A percentile compares a stretch with the other conserved stretches of the same genome.
Evolutionary conservation across 2,329 filamentous ascomycete species (phyloP).

Genomic region (Neonectria punicea): DNA sequence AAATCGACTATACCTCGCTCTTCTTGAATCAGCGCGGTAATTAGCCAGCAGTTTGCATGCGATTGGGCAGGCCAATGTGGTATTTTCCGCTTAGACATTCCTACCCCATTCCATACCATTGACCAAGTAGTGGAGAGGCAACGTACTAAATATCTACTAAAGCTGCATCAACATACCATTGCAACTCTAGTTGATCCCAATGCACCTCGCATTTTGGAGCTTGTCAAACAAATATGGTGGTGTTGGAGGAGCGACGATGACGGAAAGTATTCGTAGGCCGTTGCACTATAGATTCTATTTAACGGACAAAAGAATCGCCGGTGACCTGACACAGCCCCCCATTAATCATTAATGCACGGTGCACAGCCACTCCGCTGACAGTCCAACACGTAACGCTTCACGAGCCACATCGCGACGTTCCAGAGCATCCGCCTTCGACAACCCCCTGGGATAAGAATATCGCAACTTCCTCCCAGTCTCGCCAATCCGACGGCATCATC

Average conservation of each 20-base stretch:
- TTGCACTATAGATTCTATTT: not conserved
- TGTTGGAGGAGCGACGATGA: not conserved
- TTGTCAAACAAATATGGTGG: not conserved
- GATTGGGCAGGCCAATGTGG: not conserved
- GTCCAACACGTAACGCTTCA: conserved; percentile 38
- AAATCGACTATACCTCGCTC: too few relatives aligned
- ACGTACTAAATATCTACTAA: not conserved
- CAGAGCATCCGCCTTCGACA: conserved; percentile 25
- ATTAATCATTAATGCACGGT: conserved; percentile 5
- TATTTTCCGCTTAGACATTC: not conserved
- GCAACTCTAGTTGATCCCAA: not conserved
- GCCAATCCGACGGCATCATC: conserved; percentile 28
- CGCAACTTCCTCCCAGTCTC: conserved; percentile 26
- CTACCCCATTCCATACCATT: not conserved
- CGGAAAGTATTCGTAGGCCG: not conserved
- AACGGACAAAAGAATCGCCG: conserved; percentile 30
- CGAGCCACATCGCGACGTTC: conserved; percentile 34
- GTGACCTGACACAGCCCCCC: conserved; percentile 20
- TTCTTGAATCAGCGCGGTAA: not conserved
- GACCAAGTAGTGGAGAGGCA: not conserved
- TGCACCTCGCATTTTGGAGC: not conserved
- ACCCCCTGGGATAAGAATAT: conserved; percentile 31
- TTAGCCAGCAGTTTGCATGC: not conserved
- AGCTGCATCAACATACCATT: not conserved
- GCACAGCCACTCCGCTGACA: conserved; percentile 34